Base-by-base conservation (phyloP, 1,284 basidiomycete genomes). In the Pseudozyma hubeiensis region DNA sequence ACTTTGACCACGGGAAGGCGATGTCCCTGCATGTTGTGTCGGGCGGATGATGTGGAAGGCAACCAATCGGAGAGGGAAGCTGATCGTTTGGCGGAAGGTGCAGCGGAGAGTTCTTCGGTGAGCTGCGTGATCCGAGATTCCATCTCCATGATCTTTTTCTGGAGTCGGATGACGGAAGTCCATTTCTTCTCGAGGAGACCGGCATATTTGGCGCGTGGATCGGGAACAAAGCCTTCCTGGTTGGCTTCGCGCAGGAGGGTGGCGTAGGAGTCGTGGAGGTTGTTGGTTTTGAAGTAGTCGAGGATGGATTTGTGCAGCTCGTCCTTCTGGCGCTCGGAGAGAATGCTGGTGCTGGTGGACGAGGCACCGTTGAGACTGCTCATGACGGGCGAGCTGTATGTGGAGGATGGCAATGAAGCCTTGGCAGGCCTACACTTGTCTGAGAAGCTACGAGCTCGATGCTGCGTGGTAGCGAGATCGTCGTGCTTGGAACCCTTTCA, bases 101-200 rank as follows among this genome's bases (percentile, higher is more conserved):
- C 86, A 2, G 86, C 61, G 7, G 88, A 86, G 37, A 91, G 87
- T 78, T 96, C 94, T 80, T 92, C 91, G 31, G 91, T 87, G 40
- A 93, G 88, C 33, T 91, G 88, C 35, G 92, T 88, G 67, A 91
- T 89, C 14, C 90, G 88, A 40, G 90, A 89, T 85, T 96, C 93
- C 17, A 95, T 88, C 84, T 94, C 93, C 75, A 83, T 80, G 49
- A 81, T 79, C 79, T 95, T 95, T 87, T 94, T 93, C 87, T 96
- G 94, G 80, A 96, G 84, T 67, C 93, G 88, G 66, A 96, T 94
- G 24, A 95, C 92, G 81, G 91, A 92, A 30, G 93, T 94, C 93
- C 93, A 96, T 85, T 96, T 96, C 89, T 94, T 95, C 87, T 93
- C 93, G 65, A 96, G 86, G 63, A 96, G 86, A 0, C 93, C 93